Base-by-base conservation (phyloP, 1,139 yeast genomes). In the Blastobotrys aristatus region DNA sequence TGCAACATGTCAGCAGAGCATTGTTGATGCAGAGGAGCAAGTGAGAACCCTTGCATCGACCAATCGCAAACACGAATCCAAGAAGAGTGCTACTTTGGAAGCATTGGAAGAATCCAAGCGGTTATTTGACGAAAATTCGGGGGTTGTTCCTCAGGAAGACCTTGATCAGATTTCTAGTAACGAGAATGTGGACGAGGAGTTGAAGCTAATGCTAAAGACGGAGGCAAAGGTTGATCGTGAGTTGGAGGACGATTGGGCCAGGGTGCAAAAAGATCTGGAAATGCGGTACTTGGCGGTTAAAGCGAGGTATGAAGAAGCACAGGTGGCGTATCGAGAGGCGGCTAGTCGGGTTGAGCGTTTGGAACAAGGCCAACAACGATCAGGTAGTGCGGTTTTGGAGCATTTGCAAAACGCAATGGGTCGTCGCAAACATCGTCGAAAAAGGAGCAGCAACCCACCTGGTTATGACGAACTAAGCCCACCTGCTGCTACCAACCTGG, bases 11-110 rank as follows among this genome's bases (percentile, higher is more conserved):
- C 59, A 54, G 46, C 46, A 57, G n/a, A 65, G 62, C 46, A 50
- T 67, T 17, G 61, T 62, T 6, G 60, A 60, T 14, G 53, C 69
- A 2, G 79, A 75, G 44, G 75, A 74, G 4, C 68, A 40, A 16
- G 55, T 70, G 30, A 72, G 68, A 52, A 55, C 58, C 26, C 57
- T 64, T 11, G 50, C 57, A 3, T 32, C 50, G n/a, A 47, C 46
- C 2, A 32, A 54, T 22, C 50, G 55, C 26, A 44, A 51, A 32
- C 43, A 53, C 7, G 64, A 60, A 35, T 31, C 51, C 10, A 43
- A 50, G 10, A 52, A 52, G 22, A 46, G 47, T 4, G 50, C 61
- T 1, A 53, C 62, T 1, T 29, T 50, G 4, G 55, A 55, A 29
- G 53, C 53, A 13, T 21, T 60, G 17, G 53, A 50, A 17, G 43